A percentile compares a stretch with the other conserved stretches of the same genome.
phyloP scores from a whole-genome alignment of 129 eudicot species.

The Centrapalus pauciflorus region DNA sequence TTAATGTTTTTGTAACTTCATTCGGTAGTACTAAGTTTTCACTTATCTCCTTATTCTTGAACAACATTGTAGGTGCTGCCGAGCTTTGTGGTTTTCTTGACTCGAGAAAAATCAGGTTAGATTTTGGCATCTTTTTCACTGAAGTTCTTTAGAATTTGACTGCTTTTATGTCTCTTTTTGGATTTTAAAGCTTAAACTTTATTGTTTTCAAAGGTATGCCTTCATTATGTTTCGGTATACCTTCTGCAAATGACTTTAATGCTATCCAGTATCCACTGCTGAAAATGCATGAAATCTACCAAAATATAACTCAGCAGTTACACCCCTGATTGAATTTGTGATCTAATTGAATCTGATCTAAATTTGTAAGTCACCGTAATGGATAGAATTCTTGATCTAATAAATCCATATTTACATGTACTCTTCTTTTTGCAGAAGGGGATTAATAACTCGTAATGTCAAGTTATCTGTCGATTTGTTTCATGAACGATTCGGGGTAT shows the following conservation, averaged over 20 bases:
- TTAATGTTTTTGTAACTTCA: background rate
- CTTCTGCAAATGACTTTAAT: background rate
- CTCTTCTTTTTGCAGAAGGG: slow-evolving; percentile 64
- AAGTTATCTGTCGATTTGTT: slow-evolving; percentile 83
- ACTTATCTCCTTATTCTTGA: slow-evolving; percentile 1
- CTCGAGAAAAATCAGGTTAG: slow-evolving; percentile 64
- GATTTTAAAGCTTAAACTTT: too few relatives aligned
- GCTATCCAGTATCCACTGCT: background rate
- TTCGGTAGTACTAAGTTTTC: background rate
- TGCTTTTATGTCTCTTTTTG: too few relatives aligned
- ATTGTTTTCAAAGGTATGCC: too few relatives aligned
- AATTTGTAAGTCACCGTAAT: background rate
- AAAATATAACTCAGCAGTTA: background rate
- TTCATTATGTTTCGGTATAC: background rate
- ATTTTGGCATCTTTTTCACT: background rate
- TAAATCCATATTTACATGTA: slow-evolving; percentile 2
- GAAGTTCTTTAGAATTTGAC: slow-evolving; percentile 4
- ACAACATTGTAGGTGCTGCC: slow-evolving; percentile 65
- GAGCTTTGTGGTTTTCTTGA: slow-evolving; percentile 78
- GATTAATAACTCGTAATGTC: slow-evolving; percentile 92
- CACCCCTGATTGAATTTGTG: background rate
- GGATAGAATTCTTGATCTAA: background rate
- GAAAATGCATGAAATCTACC: background rate
- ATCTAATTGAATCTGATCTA: background rate
- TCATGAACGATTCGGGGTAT: slow-evolving; percentile 86